Evolutionary conservation across 225 moss, liverwort and hornwort species (phyloP).

Genomic region (Sphagnum tenellum): DNA sequence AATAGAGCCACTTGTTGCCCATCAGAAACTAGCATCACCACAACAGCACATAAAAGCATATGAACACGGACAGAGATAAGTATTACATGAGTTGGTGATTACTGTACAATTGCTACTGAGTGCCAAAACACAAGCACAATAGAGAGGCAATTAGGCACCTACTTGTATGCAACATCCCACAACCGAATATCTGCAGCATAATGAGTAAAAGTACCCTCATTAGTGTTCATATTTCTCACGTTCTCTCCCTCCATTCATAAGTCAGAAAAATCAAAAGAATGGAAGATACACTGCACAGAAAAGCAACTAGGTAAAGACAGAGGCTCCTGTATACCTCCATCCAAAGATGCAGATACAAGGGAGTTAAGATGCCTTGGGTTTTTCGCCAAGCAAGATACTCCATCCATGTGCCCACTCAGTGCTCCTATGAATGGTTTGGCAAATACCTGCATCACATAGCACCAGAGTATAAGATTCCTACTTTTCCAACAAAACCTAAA

Average conservation of each 20-base stretch:
- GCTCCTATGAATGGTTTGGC: constrained; percentile 90
- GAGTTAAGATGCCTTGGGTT: constrained; percentile 74
- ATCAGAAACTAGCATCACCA: neutral
- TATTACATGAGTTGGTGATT: too few species aligned
- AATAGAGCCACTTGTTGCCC: neutral
- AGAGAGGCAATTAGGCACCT: neutral
- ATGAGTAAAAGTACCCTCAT: too few species aligned
- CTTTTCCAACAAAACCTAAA: neutral
- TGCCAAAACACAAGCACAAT: too few species aligned
- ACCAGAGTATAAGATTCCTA: neutral
- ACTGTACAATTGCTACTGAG: too few species aligned
- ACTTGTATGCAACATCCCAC: constrained; percentile 85
- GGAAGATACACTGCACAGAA: neutral
- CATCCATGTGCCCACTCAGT: constrained; percentile 77
- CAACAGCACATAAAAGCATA: neutral
- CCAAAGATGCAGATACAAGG: constrained; percentile 85
- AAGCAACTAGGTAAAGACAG: neutral
- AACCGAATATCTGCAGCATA: constrained; percentile 73
- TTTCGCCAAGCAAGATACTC: constrained; percentile 72
- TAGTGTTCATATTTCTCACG: neutral
- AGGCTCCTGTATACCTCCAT: constrained; percentile 57
- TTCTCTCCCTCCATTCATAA: constrained; percentile 1
- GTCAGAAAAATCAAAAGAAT: constrained; percentile 1
- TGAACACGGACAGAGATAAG: neutral
- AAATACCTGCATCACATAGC: constrained; percentile 48